Base-by-base conservation (phyloP, 2,329 filamentous ascomycete genomes). In the Arthroderma sp. region DNA sequence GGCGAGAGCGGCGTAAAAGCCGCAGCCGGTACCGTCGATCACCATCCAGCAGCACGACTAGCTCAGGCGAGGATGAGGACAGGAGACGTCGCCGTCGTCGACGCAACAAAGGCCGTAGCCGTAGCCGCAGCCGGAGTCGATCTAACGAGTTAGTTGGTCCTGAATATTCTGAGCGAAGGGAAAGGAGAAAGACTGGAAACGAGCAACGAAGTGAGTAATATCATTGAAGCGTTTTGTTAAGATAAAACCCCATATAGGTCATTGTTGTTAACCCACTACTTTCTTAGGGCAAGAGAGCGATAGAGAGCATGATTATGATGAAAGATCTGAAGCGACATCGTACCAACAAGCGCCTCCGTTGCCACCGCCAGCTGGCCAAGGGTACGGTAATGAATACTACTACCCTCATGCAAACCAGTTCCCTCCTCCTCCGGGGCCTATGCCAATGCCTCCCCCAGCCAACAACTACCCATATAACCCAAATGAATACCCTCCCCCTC, bases 121-220 rank as follows among this genome's bases (percentile, higher is more conserved):
- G 51, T 15, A 55, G 60, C 39, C 52, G 54, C 37, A 62, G 61
- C 47, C 61, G 60, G 40, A 64, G 64, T 46, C 58, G 62, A 29
- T 65, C 63, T n/a, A 61, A 61, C 34, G 64, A 62, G 6, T 46
- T 75, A 28, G 73, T 73, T 38, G 74, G 74, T 10, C 71, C 77
- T 55, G 73, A 78, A 54, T 69, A 73, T 52, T 67, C 70, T 27
- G 74, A 75, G 61, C 63, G 68, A 43, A 70, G 72, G 48, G 73
- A 22, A 22, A 22, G 15, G 15, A 22, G 15, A 22, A 22, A 22
- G 15, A 22, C 15, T 22, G 15, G 15, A 22, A 22, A 22, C 15
- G 15, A 22, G 15, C 15, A 22, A 8, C 46, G 27, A 44, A 47
- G 43, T 42, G 48, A 29, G n/a, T 38, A 2, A 8, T 38, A 11